These are phyloP conservation scores for Aurifilum marmelostoma DNA, from an alignment of 2,329 filamentous ascomycete genomes.

Conservation along the genomic window DNA sequence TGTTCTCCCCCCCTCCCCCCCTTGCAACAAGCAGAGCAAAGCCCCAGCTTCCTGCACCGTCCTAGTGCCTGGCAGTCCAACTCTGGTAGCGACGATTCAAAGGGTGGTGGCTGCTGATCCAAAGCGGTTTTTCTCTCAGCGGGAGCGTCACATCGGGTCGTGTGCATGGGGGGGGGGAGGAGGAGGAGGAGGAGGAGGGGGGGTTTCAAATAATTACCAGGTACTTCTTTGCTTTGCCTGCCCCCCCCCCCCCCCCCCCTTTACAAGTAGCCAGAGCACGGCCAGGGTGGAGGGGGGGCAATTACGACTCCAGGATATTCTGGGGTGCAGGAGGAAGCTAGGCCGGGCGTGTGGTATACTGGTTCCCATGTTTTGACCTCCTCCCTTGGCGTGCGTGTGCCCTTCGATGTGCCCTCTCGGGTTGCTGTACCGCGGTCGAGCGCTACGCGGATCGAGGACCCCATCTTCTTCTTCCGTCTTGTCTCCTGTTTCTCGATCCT, in stretches of 20 bases:
- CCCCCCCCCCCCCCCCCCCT: too few relatives aligned
- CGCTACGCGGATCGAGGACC: background rate
- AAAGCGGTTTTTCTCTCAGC: background rate
- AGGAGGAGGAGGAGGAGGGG: too few relatives aligned
- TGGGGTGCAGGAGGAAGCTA: slow-evolving; percentile 5
- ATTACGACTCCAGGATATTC: too few relatives aligned
- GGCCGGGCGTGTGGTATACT: too few relatives aligned
- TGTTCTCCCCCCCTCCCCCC: too few relatives aligned
- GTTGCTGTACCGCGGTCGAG: background rate
- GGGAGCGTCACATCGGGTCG: slow-evolving; percentile 3
- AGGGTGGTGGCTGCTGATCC: too few relatives aligned
- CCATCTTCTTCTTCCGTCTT: background rate
- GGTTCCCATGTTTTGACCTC: background rate
- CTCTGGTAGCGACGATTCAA: slow-evolving; percentile 5
- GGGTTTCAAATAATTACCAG: background rate
- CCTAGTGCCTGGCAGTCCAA: background rate
- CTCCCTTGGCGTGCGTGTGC: too few relatives aligned
- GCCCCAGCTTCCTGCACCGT: background rate
- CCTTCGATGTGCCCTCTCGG: too few relatives aligned
- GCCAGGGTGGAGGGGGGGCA: too few relatives aligned
- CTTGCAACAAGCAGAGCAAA: background rate
- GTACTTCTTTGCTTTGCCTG: background rate
- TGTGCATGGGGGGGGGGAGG: too few relatives aligned
- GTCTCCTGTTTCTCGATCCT: background rate
- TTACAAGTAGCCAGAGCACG: too few relatives aligned